phyloP scores from a whole-genome alignment of 208 protist genomes.

The Wallacemonas sp. region DNA sequence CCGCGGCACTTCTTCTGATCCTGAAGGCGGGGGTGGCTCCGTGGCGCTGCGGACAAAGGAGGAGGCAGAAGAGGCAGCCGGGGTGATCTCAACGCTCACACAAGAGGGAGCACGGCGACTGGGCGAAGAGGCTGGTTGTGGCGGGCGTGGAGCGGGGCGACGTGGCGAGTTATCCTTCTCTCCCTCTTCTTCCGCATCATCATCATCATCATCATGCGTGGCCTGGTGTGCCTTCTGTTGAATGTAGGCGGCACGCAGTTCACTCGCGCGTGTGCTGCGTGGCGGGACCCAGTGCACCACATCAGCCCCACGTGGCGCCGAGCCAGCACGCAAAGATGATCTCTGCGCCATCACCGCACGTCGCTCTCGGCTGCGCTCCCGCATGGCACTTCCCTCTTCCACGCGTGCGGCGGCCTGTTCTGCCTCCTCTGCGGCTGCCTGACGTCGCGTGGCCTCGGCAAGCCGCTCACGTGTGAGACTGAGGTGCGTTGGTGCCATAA shows the following conservation, averaged over 20 bases:
- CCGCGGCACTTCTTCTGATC: background rate
- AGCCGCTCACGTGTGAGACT: constrained; percentile 7
- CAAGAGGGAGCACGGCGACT: no score
- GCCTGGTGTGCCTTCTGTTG: background rate
- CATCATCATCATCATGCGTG: background rate
- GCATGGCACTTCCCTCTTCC: no score
- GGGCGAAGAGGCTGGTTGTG: no score
- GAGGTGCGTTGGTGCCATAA: constrained; percentile 9
- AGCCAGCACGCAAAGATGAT: no score
- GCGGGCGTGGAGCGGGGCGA: no score
- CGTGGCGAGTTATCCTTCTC: no score
- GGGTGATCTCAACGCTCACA: no score
- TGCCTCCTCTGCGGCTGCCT: background rate
- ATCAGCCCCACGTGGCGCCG: background rate
- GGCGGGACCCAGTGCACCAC: background rate
- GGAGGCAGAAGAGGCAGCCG: no score
- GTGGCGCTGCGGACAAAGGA: background rate
- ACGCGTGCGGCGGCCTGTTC: background rate
- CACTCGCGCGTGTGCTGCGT: constrained; percentile 6
- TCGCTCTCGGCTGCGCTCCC: no score
- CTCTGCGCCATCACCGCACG: no score
- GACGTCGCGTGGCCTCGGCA: background rate
- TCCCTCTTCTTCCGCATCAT: background rate
- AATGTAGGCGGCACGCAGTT: constrained; percentile 5
- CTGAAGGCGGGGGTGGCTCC: background rate